These are phyloP conservation scores for Suhomyces bokatorum DNA, from an alignment of 1,139 yeast species.

Conservation along the genomic window DNA sequence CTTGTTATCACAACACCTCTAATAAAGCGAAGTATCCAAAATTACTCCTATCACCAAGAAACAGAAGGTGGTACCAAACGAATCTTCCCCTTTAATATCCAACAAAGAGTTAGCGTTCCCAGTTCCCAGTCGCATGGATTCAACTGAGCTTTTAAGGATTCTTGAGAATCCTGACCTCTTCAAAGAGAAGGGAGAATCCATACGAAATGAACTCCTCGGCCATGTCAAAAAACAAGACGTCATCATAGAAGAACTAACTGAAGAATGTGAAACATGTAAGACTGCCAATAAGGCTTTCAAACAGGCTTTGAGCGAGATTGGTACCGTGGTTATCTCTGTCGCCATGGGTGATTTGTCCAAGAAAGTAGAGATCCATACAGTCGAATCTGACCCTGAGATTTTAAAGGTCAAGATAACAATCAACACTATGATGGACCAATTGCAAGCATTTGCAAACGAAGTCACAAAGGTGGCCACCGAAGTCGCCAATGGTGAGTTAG, in stretches of 20 bases:
- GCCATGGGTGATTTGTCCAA: conserved; percentile 84
- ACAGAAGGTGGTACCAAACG: conserved; percentile 10
- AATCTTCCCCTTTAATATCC: neutral
- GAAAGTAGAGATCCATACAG: conserved; percentile 70
- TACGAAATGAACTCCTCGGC: conserved; percentile 35
- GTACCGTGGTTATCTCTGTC: conserved; percentile 79
- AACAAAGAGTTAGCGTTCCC: neutral
- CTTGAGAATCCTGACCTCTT: conserved; percentile 43
- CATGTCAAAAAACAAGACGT: conserved; percentile 37
- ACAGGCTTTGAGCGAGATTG: conserved; percentile 74
- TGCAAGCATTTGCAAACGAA: conserved; percentile 78
- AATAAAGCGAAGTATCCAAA: conserved; percentile 8
- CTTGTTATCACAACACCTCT: neutral
- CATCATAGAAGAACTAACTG: conserved; percentile 28
- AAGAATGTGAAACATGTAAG: conserved; percentile 54
- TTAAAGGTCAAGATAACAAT: conserved; percentile 77
- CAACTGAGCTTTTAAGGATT: conserved; percentile 33
- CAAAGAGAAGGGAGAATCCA: conserved; percentile 29
- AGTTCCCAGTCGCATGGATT: conserved; percentile 25
- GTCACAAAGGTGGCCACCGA: conserved; percentile 86
- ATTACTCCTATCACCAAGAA: conserved; percentile 14
- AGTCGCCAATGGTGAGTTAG: conserved; percentile 85
- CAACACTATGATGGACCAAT: conserved; percentile 85
- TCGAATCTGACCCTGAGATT: conserved; percentile 74
- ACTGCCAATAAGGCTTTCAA: conserved; percentile 75